phyloP scores from a whole-genome alignment of 2,329 filamentous ascomycete species.

The Talaromyces sp. region DNA sequence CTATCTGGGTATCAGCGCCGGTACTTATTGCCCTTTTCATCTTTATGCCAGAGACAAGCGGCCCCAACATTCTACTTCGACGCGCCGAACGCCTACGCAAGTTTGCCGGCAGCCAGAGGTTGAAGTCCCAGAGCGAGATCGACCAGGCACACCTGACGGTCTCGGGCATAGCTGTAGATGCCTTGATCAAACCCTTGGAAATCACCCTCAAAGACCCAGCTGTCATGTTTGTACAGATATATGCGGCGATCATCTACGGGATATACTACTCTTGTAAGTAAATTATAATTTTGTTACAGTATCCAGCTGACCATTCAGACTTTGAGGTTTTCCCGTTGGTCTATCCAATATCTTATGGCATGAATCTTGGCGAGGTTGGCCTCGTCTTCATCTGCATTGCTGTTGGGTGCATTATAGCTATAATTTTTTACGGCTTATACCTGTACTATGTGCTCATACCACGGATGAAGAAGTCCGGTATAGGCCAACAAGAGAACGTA shows the following conservation, averaged over 20 bases:
- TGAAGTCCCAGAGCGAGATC: slow-evolving; percentile 58
- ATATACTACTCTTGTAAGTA: slow-evolving; percentile 42
- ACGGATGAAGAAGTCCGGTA: slow-evolving; percentile 46
- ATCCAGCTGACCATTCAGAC: background rate
- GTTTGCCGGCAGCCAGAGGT: slow-evolving; percentile 50
- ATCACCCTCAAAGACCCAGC: slow-evolving; percentile 61
- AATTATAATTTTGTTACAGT: too few species aligned
- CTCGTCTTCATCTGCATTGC: slow-evolving; percentile 52
- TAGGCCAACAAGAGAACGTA: slow-evolving; percentile 49
- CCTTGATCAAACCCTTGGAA: slow-evolving; percentile 46
- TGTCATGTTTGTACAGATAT: slow-evolving; percentile 58
- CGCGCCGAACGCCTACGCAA: slow-evolving; percentile 58
- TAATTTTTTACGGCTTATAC: slow-evolving; percentile 48
- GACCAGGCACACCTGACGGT: background rate
- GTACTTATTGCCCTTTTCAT: slow-evolving; percentile 57
- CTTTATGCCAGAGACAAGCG: slow-evolving; percentile 60
- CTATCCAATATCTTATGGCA: slow-evolving; percentile 55
- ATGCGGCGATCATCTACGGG: slow-evolving; percentile 55
- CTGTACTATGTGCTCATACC: slow-evolving; percentile 50
- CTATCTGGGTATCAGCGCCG: slow-evolving; percentile 57
- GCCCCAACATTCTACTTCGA: slow-evolving; percentile 56
- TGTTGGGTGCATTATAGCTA: slow-evolving; percentile 51
- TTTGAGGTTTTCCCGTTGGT: slow-evolving; percentile 64
- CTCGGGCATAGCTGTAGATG: slow-evolving; percentile 9
- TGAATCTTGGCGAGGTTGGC: slow-evolving; percentile 54